These are phyloP conservation scores for Epicoccum sorghinum DNA, from an alignment of 2,329 filamentous ascomycete species.

Conservation along the genomic window DNA sequence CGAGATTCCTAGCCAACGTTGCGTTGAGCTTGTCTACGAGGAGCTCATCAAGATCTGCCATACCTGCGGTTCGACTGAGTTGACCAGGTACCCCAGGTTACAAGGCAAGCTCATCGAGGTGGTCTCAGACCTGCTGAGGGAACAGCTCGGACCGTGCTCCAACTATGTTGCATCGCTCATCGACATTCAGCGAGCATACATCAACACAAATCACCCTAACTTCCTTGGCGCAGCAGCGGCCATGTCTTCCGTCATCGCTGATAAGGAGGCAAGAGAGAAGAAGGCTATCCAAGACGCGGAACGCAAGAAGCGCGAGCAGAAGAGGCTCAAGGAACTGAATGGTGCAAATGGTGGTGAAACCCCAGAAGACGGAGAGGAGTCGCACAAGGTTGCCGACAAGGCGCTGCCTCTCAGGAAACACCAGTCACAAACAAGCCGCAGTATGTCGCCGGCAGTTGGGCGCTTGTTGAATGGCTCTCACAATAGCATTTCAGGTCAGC, in stretches of 20 bases:
- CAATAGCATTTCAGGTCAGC: slow-evolving; percentile 64
- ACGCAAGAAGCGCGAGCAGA: slow-evolving; percentile 81
- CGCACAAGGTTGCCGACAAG: slow-evolving; percentile 60
- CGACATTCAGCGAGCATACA: slow-evolving; percentile 95
- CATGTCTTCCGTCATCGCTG: slow-evolving; percentile 95
- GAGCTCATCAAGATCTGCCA: slow-evolving; percentile 99
- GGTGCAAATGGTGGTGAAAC: slow-evolving; percentile 62
- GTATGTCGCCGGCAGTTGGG: slow-evolving; percentile 80
- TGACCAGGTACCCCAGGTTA: slow-evolving; percentile 87
- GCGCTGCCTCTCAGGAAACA: slow-evolving; percentile 67
- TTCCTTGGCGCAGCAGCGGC: slow-evolving; percentile 95
- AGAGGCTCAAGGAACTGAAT: slow-evolving; percentile 81
- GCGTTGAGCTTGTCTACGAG: slow-evolving; percentile 97
- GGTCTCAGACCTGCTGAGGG: slow-evolving; percentile 91
- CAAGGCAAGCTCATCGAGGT: slow-evolving; percentile 98
- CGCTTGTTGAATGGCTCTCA: slow-evolving; percentile 65
- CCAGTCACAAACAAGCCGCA: slow-evolving; percentile 67
- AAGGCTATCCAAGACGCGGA: slow-evolving; percentile 82
- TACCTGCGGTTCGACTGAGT: slow-evolving; percentile 93
- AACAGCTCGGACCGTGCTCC: slow-evolving; percentile 87
- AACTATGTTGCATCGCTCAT: slow-evolving; percentile 95
- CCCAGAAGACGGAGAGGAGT: slow-evolving; percentile 68
- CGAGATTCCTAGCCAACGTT: slow-evolving; percentile 92
- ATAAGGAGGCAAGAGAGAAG: slow-evolving; percentile 92
- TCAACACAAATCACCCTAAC: slow-evolving; percentile 99